Percentiles rank a stretch among this genome's conserved stretches.
phyloP scores from a whole-genome alignment of 2,329 filamentous ascomycete genomes.

The Epichloe brachyelytri region DNA sequence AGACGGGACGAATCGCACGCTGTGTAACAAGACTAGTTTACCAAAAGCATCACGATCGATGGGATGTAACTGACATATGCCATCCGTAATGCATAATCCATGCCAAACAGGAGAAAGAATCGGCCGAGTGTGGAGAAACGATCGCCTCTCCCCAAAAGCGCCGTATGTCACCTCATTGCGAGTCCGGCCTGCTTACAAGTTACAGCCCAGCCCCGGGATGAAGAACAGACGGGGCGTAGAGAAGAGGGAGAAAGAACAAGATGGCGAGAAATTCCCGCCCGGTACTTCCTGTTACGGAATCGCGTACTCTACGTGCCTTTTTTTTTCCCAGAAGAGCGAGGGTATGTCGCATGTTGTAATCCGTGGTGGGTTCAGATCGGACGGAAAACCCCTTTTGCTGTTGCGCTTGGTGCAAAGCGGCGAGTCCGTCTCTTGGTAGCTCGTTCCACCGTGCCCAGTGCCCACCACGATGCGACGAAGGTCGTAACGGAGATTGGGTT shows the following conservation, averaged over 20 bases:
- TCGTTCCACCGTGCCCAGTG: not conserved
- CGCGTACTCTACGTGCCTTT: not conserved
- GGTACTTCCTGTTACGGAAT: not conserved
- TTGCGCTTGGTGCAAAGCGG: not conserved
- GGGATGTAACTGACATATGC: too few species aligned
- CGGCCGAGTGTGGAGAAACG: not conserved
- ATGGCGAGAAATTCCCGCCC: not conserved
- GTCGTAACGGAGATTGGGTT: not conserved
- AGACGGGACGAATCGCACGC: too few species aligned
- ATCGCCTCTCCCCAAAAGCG: not conserved
- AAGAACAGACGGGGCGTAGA: not conserved
- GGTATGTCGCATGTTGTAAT: not conserved
- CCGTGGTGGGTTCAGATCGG: not conserved
- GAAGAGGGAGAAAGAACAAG: not conserved
- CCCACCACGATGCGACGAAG: conserved; percentile 1
- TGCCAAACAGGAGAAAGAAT: not conserved
- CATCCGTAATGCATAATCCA: not conserved
- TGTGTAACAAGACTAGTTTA: too few species aligned
- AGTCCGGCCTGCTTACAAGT: too few species aligned
- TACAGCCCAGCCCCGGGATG: not conserved
- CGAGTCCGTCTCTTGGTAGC: not conserved
- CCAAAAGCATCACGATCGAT: too few species aligned
- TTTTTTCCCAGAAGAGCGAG: not conserved
- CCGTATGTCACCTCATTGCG: not conserved
- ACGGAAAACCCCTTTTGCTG: not conserved